Percentiles rank a stretch among this genome's conserved stretches.
Evolutionary conservation across 441 rosid species (phyloP).

Genomic region (Mallotus repandus): DNA sequence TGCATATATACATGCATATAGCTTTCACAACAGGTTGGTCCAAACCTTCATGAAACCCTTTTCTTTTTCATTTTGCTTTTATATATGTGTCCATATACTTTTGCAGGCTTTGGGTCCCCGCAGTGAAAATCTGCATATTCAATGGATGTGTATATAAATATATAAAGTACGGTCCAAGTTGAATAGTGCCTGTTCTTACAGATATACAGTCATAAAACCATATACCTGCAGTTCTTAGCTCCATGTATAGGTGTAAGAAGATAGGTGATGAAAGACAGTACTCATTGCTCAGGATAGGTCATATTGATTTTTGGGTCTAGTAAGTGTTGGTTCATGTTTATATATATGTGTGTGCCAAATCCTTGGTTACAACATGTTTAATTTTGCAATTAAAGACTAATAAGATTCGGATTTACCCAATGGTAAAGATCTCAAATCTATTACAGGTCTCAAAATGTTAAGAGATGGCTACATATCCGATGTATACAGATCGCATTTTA

Average conservation of each 20-base stretch:
- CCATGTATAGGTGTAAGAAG: neutral
- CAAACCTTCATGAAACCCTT: neutral
- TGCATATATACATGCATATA: neutral
- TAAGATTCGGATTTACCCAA: too few relatives aligned
- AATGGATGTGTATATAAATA: neutral
- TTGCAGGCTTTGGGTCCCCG: conserved; percentile 7
- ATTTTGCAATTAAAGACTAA: too few relatives aligned
- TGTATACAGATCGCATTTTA: too few relatives aligned
- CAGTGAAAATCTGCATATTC: neutral
- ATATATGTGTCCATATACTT: too few relatives aligned
- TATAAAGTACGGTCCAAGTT: neutral
- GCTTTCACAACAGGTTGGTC: conserved; percentile 13
- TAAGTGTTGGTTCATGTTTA: too few relatives aligned
- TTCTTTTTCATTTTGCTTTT: neutral
- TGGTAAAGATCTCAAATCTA: too few relatives aligned
- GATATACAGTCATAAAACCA: neutral
- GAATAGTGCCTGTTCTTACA: neutral
- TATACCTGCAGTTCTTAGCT: neutral
- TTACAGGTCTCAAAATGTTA: too few relatives aligned
- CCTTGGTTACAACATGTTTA: too few relatives aligned
- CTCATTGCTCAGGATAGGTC: neutral
- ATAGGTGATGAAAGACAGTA: neutral
- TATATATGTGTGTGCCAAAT: too few relatives aligned
- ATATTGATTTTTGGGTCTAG: neutral
- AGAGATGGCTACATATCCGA: too few relatives aligned